A percentile compares a stretch with the other conserved stretches of the same genome.
These are phyloP conservation scores for Echium plantagineum DNA, from an alignment of 257 asterid species.

Conservation along the genomic window DNA sequence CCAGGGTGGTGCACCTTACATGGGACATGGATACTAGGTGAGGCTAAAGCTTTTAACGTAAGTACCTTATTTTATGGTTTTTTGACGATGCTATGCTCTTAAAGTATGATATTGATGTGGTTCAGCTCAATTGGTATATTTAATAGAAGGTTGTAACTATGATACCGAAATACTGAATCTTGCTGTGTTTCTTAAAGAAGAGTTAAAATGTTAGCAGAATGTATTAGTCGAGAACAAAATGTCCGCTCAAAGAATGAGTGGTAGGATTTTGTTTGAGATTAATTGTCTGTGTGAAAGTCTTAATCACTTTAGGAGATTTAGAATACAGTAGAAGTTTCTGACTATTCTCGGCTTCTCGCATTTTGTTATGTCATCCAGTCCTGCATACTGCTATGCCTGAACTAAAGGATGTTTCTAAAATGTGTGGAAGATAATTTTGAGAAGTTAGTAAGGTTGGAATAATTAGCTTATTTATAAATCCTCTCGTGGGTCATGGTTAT, in stretches of 20 bases:
- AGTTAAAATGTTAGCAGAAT: background rate
- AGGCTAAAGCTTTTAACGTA: constrained; percentile 1
- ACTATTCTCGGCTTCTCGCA: background rate
- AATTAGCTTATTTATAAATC: too few species aligned
- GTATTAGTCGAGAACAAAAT: background rate
- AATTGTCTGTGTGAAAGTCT: background rate
- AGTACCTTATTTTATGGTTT: background rate
- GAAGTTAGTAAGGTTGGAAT: background rate
- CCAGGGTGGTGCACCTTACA: constrained; percentile 89
- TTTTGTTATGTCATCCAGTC: too few species aligned
- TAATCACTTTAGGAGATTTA: background rate
- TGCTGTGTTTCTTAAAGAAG: background rate
- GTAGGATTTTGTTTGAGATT: background rate
- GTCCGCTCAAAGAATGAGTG: background rate
- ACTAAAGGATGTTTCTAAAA: background rate
- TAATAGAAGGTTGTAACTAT: background rate
- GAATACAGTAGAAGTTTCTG: background rate
- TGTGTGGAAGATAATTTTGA: background rate
- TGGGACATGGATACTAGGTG: constrained; percentile 85
- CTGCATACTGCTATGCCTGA: background rate
- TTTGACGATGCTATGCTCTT: background rate
- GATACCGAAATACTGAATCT: background rate
- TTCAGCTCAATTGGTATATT: too few species aligned
- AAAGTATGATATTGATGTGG: too few species aligned
- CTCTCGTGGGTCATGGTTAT: background rate